These are phyloP conservation scores for Dipodascopsis uninucleata DNA, from an alignment of 805 yeast genomes.

Conservation along the genomic window DNA sequence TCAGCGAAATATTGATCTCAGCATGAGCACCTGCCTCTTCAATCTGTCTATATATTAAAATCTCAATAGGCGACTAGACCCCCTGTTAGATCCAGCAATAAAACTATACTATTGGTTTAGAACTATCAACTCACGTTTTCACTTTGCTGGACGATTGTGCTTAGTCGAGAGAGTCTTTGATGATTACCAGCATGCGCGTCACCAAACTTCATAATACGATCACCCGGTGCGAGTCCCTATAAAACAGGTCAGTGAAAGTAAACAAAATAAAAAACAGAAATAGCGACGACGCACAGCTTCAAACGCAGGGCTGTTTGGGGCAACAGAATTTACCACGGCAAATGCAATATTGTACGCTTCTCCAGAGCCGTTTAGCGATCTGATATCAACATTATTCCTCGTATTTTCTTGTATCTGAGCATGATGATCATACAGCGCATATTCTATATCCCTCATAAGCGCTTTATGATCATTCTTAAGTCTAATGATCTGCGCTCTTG, in stretches of 20 bases:
- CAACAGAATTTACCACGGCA: slow-evolving; percentile 52
- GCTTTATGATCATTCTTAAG: slow-evolving; percentile 64
- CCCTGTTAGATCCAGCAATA: neutral
- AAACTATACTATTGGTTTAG: neutral
- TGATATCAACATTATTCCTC: slow-evolving; percentile 1
- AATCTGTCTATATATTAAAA: slow-evolving; percentile 31
- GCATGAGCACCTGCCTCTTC: slow-evolving; percentile 34
- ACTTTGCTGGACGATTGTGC: slow-evolving; percentile 43
- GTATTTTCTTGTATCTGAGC: slow-evolving; percentile 16
- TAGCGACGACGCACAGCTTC: slow-evolving; percentile 35
- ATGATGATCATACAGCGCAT: slow-evolving; percentile 47
- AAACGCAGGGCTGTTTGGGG: slow-evolving; percentile 53
- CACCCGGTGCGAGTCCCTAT: slow-evolving; percentile 53
- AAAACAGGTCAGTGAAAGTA: slow-evolving; percentile 4
- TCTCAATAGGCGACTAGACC: slow-evolving; percentile 26
- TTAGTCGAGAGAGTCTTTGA: slow-evolving; percentile 45
- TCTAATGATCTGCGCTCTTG: slow-evolving; percentile 62
- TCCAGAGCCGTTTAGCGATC: slow-evolving; percentile 1
- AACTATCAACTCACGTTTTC: slow-evolving; percentile 35
- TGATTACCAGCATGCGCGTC: slow-evolving; percentile 54
- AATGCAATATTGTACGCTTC: slow-evolving; percentile 44
- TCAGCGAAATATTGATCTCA: slow-evolving; percentile 34
- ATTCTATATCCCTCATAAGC: slow-evolving; percentile 48
- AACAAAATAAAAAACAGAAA: neutral
- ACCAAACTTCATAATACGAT: slow-evolving; percentile 55